Base-by-base conservation (phyloP, 768 basidiomycete species). In the Antrodiella citrinella region DNA sequence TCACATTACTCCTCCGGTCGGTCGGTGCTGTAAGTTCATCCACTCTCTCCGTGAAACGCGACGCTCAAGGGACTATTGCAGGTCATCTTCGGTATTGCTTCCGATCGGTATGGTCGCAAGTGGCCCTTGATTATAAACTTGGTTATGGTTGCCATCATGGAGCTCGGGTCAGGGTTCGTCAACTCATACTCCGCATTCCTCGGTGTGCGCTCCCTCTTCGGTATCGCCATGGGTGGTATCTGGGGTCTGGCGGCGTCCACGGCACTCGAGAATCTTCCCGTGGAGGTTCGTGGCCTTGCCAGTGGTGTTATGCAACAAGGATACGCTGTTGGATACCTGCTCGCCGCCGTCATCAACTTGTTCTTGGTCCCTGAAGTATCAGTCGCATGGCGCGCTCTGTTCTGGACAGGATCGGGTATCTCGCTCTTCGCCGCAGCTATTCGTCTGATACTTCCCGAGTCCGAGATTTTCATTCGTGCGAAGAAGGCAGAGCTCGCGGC, bases 1-100 rank as follows among this genome's bases (percentile, higher is more conserved):
- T 96, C 45, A 96, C 94, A 0, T 74, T 98, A 1, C 78, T 98
- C n/a, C 86, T 97, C 73, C 81, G 94, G 52, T 86, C 88, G 3
- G 69, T 77, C 46, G 87, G 86, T 26, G 86, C 87, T 39, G 84
- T 75, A 38, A 61, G 75, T 56, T 40, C 40, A 20, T 5, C 24
- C 43, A 22, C n/a, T 11, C 12, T 25, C 43, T 7, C 43, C 22
- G 45, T 26, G 4, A 42, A 26, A 15, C 3, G 21, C 35, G 13
- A 9, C n/a, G 26, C 15, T 56, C 13, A 47, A 21, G 13, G 24
- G 38, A 26, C n/a, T 20, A 18, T 23, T 25, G 15, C 39, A 69
- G 69, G 50, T 91, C 45, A 69, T 92, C 57, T 93, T 95, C 56
- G 92, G 91, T 43, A 63, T 92, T 40, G 58, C 85, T n/a, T 87